Base-by-base conservation (phyloP, 2,329 filamentous ascomycete species). In the Ampelomyces quisqualis region DNA sequence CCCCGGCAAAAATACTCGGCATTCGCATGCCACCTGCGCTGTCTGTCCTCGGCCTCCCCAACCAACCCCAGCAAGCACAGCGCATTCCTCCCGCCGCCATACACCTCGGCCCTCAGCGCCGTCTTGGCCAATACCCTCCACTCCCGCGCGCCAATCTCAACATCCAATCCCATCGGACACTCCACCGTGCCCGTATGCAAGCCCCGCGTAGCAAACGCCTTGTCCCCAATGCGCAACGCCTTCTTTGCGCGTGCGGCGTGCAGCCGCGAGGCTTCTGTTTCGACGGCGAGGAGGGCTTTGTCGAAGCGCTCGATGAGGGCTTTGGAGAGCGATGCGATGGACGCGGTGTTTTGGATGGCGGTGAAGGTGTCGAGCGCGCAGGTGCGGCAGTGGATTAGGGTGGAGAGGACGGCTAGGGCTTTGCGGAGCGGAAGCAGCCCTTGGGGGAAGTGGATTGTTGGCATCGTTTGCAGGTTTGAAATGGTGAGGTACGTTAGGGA, bases 401-500 rank as follows among this genome's bases (percentile, higher is more conserved):
- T 41, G 4, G 62, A 60, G 8, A 72, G 62, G 1, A 68, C 67
- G n/a, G 43, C 49, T 55, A 73, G 69, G 17, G 73, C 73, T 40
- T 60, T 60, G 17, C 70, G 69, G 6, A 77, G 59, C 2, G 64
- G 62, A 9, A 65, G 54, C 4, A 76, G 55, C 5, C 70, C 60
- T 34, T 62, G 64, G 0, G 75, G 74, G 45, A 77, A 77, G 24
- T 57, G 34, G 47, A 70, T 64, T 28, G 48, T 46, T 17, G 52
- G 46, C 34, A 73, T 57, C 8, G 65, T 51, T 45, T 73, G 68
- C 13, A 77, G 62, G 28, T 64, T 67, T 13, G 62, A 66, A 15
- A 75, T 57, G 2, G 68, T 69, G 2, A 76, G 61, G 50, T 74
- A 76, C 40, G 72, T 70, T n/a, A 65, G 64, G 7, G 69, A 70